These are phyloP conservation scores for Plasmodium fragile DNA, from an alignment of 169 alveolate genomes.

Conservation along the genomic window DNA sequence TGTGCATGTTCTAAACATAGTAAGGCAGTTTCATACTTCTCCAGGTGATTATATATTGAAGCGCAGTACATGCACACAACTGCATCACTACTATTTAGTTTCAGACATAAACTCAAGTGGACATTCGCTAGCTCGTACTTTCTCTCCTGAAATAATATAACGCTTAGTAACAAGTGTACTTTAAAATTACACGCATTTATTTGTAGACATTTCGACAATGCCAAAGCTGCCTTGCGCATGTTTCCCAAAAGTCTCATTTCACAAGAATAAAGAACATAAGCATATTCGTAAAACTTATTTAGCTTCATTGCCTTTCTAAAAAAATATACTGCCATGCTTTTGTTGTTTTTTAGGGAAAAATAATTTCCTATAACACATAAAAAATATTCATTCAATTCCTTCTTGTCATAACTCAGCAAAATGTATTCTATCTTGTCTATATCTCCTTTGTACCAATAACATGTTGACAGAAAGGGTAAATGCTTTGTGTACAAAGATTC, in stretches of 20 bases:
- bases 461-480: conserved; percentile 62
- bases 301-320: conserved; percentile 42
- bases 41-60: conserved; percentile 35
- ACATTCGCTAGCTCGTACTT: conserved; percentile 32
- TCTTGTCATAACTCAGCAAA: conserved; percentile 49
- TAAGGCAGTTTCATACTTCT: conserved; percentile 68
- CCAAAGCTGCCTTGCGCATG: conserved; percentile 41
- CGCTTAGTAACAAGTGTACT: conserved; percentile 59
- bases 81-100: conserved; percentile 34
- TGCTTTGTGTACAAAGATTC: conserved; percentile 52
- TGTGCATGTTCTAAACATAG: conserved; percentile 72
- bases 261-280: conserved; percentile 67
- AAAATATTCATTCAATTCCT: conserved; percentile 54
- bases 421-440: conserved; percentile 41
- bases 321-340: conserved; percentile 24
- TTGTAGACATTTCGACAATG: conserved; percentile 45
- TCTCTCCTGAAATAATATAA: conserved; percentile 41
- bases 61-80: conserved; percentile 65
- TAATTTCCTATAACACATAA: conserved; percentile 70
- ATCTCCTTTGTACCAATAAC: conserved; percentile 50
- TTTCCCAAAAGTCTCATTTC: conserved; percentile 54
- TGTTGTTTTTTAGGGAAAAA: conserved; percentile 69
- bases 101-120: conserved; percentile 65
- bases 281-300: conserved; percentile 61
- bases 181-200: conserved; percentile 66